Base-by-base conservation (phyloP, 305 asterid genomes). In the Ilex paraguariensis region DNA sequence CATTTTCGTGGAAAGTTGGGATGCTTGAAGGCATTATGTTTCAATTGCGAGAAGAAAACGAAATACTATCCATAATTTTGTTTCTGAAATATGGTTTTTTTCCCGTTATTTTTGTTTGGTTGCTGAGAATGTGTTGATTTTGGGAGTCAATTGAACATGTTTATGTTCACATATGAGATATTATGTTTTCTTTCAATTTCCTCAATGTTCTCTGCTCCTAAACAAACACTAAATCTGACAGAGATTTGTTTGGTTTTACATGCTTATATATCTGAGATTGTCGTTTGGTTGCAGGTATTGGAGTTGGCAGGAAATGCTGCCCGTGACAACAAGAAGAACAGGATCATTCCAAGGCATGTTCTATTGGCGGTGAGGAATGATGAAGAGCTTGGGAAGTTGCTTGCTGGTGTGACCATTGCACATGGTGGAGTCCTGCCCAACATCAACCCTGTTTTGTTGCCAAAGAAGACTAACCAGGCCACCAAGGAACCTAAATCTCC, bases 291-390 rank as follows among this genome's bases (percentile, higher is more conserved):
- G 9, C n/a, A 87, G 95, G 95, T 87, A 21, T 58, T 84, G 70
- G 92, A 87, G 54, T 74, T 87, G 80, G 95, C 95, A 31, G 92
- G 95, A 57, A 87, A 87, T 65, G 95, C 95, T 2, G 95, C 95
- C 0, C 61, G 92, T 0, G 95, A 87, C 33, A 87, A 87, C 79
- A 87, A 87, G 87, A 87, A 84, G 80, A 84, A 69, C 61, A 79
- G 92, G 61, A 87, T 87, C 6, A 79, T 84, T 2, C 95, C 95
- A 6, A 74, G 95, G 80, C 95, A 87, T 48, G 64, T 77, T 68
- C 64, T 85, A n/a, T 73, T 85, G 80, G 94, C 94, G 0, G 82
- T 85, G 56, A 83, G 90, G 79, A 85, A 85, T 9, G 93, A 85
- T 13, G 93, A 85, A 52, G 93, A 85, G 72, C 73, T 85, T 0